Evolutionary conservation across 2,329 filamentous ascomycete species (phyloP), one percentile per base, ranked within the genome.

Genomic region (Ramularia collo-cygni): DNA sequence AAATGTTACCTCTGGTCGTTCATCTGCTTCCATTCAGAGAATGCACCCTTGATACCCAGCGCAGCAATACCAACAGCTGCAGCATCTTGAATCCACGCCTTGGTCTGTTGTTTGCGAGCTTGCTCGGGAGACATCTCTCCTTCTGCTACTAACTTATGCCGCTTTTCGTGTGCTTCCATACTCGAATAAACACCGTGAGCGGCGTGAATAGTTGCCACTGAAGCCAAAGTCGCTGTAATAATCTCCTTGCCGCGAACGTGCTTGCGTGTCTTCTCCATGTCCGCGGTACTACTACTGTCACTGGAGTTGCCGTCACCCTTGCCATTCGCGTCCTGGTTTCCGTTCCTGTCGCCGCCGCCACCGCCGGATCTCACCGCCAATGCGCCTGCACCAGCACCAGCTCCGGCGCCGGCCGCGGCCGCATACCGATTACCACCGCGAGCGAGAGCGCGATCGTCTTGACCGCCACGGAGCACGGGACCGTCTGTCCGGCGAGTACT

Each of bases 121-220:
- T 82, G 74, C 52, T 81, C 74, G 2, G 70, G 65, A 3, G 71
- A 68, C 63, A 83, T 81, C 52, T 79, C 72, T 33, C 79, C 79
- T 48, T 81, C 74, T 19, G 68, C 64, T n/a, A 83, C 69, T 38
- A 76, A 65, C 52, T 74, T 70, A 55, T 71, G 69, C 35, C 79
- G 69, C 50, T 77, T 71, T 47, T 82, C 73, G 41, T 77, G 74
- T 44, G 78, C 77, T 51, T 79, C 75, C 65, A 81, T 72, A 53
- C 73, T 76, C 47, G 72, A 69, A 61, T 81, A 79, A 39, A 83
- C 68, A 46, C 71, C 74, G 58, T 83, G 78, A 10, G 76, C 79
- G 16, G 79, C 79, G 62, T 83, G 79, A 47, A 83, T 81, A 18
- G 79, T 83, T 27, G 80, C 80, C 43, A 83, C 73, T 42, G 77